Conservation (phyloP, 768 basidiomycete species). For the Termitomyces bulborhizus region DNA sequence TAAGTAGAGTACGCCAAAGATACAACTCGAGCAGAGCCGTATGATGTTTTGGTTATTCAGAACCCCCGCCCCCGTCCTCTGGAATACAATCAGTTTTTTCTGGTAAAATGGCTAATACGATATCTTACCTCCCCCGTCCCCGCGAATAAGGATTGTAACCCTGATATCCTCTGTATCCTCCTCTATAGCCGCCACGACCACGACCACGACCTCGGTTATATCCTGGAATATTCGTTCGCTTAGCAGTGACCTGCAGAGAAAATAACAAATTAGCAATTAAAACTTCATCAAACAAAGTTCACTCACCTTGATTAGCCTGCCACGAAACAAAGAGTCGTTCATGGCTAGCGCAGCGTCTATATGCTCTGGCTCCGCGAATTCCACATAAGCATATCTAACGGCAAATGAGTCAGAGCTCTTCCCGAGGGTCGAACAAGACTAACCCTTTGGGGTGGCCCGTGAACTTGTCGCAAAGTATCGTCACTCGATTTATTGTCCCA, state of each 20-base stretch:
- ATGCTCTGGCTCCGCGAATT: conserved; percentile 91
- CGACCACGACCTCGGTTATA: conserved; percentile 82
- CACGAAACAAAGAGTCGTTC: conserved; percentile 95
- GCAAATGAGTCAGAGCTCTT: background rate
- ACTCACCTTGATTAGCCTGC: conserved; percentile 81
- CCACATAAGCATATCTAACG: conserved; percentile 92
- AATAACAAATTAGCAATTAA: background rate
- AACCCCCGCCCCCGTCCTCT: conserved; percentile 65
- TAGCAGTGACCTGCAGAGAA: conserved; percentile 73
- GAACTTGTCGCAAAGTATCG: conserved; percentile 99
- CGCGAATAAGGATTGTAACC: conserved; percentile 61
- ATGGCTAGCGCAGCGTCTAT: conserved; percentile 88
- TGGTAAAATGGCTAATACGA: background rate
- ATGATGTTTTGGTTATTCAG: conserved; percentile 22
- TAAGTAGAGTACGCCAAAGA: conserved; percentile 8
- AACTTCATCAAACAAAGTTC: background rate
- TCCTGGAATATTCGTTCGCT: conserved; percentile 94
- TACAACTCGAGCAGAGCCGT: conserved; percentile 1
- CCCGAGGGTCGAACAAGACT: conserved; percentile 5
- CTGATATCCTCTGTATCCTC: conserved; percentile 40
- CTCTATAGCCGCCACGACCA: conserved; percentile 55
- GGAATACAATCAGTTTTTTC: conserved; percentile 2
- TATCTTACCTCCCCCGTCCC: conserved; percentile 67
- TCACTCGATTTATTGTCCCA: conserved; percentile 97
- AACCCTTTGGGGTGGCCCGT: conserved; percentile 99